Evolutionary conservation across 768 basidiomycete genomes (phyloP).

Genomic region (Lepiota brunneoincarnata): DNA sequence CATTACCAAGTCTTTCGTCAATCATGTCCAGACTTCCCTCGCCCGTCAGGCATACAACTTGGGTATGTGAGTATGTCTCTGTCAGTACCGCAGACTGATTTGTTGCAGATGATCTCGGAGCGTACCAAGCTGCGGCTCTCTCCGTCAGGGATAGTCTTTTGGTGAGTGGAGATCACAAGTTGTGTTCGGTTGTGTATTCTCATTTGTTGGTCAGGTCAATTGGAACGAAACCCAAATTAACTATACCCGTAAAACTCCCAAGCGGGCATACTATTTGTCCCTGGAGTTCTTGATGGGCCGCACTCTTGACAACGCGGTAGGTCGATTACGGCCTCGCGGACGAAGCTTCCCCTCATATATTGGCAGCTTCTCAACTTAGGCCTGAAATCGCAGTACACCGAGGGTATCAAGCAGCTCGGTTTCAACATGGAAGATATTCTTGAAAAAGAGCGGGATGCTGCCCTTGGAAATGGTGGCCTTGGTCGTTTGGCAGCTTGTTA

Average conservation of each 20-base stretch:
- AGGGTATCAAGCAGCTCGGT: conserved; percentile 74
- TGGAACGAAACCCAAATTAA: conserved; percentile 83
- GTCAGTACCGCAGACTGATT: conserved; percentile 1
- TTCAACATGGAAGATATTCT: conserved; percentile 88
- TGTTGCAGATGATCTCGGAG: conserved; percentile 65
- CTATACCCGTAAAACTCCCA: conserved; percentile 79
- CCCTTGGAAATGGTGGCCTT: conserved; percentile 91
- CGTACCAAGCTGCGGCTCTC: conserved; percentile 90
- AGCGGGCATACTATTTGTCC: conserved; percentile 93
- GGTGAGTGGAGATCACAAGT: conserved; percentile 34
- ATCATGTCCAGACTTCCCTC: conserved; percentile 85
- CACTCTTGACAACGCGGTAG: conserved; percentile 66
- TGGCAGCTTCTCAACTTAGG: conserved; percentile 81
- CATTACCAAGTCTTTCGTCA: conserved; percentile 74
- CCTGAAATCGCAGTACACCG: conserved; percentile 70
- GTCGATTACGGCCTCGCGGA: conserved; percentile 27
- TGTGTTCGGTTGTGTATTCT: too few species aligned
- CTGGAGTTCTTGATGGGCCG: conserved; percentile 91
- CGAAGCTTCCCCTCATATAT: not conserved
- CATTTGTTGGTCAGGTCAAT: conserved; percentile 48
- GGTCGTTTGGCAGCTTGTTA: conserved; percentile 98
- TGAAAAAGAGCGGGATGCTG: conserved; percentile 90
- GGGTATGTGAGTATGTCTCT: conserved; percentile 31
- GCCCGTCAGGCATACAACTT: conserved; percentile 91
- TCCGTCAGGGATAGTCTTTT: conserved; percentile 87